Evolutionary conservation across 129 eudicot species (phyloP).

Genomic region (sunflower (Helianthus annuus)): HanXRQr2.0-SUNRISE NC_035440.2:962167-962666

Average conservation of each 20-base stretch:
- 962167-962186: constrained; percentile 40
- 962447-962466: constrained; percentile 47
- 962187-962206: constrained; percentile 29
- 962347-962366: constrained; percentile 55
- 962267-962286: constrained; percentile 49
- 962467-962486: constrained; percentile 46
- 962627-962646: constrained; percentile 33
- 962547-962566: constrained; percentile 40
- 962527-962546: constrained; percentile 58
- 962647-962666: constrained; percentile 23
- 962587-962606: constrained; percentile 26
- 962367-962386: constrained; percentile 69
- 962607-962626: constrained; percentile 58
- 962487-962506: constrained; percentile 46
- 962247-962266: constrained; percentile 49
- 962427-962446: constrained; percentile 82
- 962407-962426: constrained; percentile 64
- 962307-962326: constrained; percentile 60
- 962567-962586: constrained; percentile 35
- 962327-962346: constrained; percentile 78
- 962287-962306: constrained; percentile 55
- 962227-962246: constrained; percentile 37
- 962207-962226: constrained; percentile 25
- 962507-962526: constrained; percentile 48
- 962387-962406: constrained; percentile 61